Percentiles rank a stretch among this genome's conserved stretches.
Conservation (phyloP, 1,284 basidiomycete genomes). For the Ustilago crameri region DNA sequence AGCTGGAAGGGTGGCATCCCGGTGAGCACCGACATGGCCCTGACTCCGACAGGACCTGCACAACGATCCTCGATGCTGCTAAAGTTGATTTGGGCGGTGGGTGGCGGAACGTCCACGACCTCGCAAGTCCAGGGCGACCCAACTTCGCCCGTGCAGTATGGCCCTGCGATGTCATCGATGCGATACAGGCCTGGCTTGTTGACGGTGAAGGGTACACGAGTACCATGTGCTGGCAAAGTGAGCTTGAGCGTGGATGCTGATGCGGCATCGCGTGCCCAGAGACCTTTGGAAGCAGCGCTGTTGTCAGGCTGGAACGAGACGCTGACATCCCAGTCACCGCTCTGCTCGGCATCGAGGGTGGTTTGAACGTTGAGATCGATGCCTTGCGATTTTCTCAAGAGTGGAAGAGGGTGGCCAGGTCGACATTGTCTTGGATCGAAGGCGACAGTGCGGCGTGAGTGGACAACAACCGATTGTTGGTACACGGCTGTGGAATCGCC, state of each 20-base stretch:
- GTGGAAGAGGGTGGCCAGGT: constrained; percentile 77
- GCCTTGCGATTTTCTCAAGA: constrained; percentile 73
- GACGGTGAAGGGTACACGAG: constrained; percentile 22
- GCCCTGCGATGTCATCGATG: constrained; percentile 78
- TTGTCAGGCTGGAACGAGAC: constrained; percentile 50
- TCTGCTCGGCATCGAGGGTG: constrained; percentile 20
- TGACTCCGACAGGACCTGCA: constrained; percentile 91
- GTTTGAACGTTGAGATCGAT: constrained; percentile 39
- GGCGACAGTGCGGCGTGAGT: constrained; percentile 79
- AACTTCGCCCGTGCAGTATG: constrained; percentile 72
- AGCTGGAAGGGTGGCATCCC: constrained; percentile 92
- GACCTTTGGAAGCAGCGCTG: constrained; percentile 36
- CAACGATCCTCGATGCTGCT: constrained; percentile 84
- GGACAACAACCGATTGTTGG: constrained; percentile 75
- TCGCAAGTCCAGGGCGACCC: constrained; percentile 61
- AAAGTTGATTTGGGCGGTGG: constrained; percentile 85
- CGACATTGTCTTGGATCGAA: constrained; percentile 77
- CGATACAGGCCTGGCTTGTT: constrained; percentile 81
- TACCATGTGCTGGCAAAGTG: constrained; percentile 22
- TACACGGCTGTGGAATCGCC: constrained; percentile 4
- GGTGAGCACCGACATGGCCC: constrained; percentile 84
- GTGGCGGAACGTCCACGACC: constrained; percentile 73
- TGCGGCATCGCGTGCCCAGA: constrained; percentile 33
- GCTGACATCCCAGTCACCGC: constrained; percentile 37
- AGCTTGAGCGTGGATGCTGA: constrained; percentile 37